Evolutionary conservation across 1,284 basidiomycete genomes (phyloP), one percentile per base, ranked within the genome.

Genomic region (Ustilago tritici): DNA sequence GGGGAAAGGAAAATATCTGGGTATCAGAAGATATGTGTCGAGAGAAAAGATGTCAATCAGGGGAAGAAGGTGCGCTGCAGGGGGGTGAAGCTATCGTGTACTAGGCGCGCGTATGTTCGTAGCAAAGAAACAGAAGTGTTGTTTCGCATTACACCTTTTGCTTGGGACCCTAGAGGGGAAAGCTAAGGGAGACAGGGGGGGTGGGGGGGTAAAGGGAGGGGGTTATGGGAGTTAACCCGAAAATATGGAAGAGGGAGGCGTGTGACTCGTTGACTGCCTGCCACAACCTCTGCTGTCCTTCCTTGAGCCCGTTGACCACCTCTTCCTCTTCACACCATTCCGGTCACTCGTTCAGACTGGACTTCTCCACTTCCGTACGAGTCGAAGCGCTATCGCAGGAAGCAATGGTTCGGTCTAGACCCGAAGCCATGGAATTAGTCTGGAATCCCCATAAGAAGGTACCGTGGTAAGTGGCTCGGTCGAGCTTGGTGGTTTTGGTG

Each of bases 371-470:
- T 54, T 50, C 50, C 46, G 54, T 83, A 55, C 54, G 81, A 72
- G 34, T 80, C 65, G 17, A 60, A 57, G 62, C 70, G 57, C 43
- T 62, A 56, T 76, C 81, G 75, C 88, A 88, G 34, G 87, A 82
- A 2, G 83, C 80, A 12, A 88, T 84, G 74, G 88, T 87, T 17
- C 85, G 80, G 35, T 86, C 84, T 12, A 89, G 75, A 31, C 88
- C 88, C 2, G 85, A 83, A 1, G 88, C 88, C 88, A 88, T 88
- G 23, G 88, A 82, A 40, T 87, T 87, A 81, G 88, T 87, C 80
- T 88, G 87, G 85, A 87, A 88, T 2, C 86, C 86, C 86, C 88
- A 89, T 10, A 87, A 82, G 19, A 88, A 88, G 34, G 88, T 88
- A 12, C 88, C 88, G 73, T 89, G 88, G 76, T 88, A 88, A n/a